phyloP scores from a whole-genome alignment of 352 stramenopile genomes.

The Phytophthora uliginosa region DNA sequence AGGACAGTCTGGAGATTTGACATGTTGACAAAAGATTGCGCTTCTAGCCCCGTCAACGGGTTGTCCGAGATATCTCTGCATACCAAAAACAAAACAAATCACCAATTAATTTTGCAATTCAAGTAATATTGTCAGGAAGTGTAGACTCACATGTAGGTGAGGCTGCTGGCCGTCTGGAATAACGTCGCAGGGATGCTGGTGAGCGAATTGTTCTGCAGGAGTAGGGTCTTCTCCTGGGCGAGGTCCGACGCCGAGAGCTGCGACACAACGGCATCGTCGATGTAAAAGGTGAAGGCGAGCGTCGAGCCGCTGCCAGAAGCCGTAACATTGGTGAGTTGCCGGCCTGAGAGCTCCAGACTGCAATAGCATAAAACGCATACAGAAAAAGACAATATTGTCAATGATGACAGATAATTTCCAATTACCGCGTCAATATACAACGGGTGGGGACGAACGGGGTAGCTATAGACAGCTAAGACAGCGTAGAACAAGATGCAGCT shows the following conservation, averaged over 20 bases:
- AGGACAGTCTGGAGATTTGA: slow-evolving; percentile 50
- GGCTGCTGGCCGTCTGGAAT: slow-evolving; percentile 52
- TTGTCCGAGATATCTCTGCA: slow-evolving; percentile 69
- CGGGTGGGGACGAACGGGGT: not conserved
- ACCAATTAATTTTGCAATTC: not conserved
- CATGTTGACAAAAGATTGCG: slow-evolving; percentile 58
- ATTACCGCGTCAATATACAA: not conserved
- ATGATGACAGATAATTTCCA: slow-evolving; percentile 7
- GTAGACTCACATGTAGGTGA: slow-evolving; percentile 48
- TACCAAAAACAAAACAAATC: not conserved
- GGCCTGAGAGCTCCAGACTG: slow-evolving; percentile 52
- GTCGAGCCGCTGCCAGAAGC: slow-evolving; percentile 10
- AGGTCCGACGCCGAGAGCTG: slow-evolving; percentile 36
- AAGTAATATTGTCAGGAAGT: not conserved
- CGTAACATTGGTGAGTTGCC: slow-evolving; percentile 49
- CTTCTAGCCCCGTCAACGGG: slow-evolving; percentile 56
- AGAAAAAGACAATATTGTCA: not conserved
- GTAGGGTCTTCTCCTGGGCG: slow-evolving; percentile 38
- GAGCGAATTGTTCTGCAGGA: slow-evolving; percentile 67
- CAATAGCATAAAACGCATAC: slow-evolving; percentile 1
- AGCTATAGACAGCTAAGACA: slow-evolving; percentile 8
- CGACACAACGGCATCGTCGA: slow-evolving; percentile 14
- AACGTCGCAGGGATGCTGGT: slow-evolving; percentile 47
- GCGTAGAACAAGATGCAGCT: not conserved
- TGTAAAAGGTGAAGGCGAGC: slow-evolving; percentile 46